Evolutionary conservation across 2,329 filamentous ascomycete species (phyloP).

Genomic region (Corinectria fuckeliana): DNA sequence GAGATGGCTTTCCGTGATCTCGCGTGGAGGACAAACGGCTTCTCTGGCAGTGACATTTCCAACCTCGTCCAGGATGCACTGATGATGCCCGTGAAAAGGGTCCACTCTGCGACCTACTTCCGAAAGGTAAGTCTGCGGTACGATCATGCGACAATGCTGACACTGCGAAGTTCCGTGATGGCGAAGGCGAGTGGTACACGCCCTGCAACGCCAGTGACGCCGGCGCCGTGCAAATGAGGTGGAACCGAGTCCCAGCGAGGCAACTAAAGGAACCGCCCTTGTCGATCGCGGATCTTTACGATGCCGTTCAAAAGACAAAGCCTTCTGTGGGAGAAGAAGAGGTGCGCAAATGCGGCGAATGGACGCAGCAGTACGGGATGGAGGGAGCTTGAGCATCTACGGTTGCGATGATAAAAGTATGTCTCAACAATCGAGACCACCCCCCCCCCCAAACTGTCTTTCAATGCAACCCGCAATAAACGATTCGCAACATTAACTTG

Average conservation of each 20-base stretch:
- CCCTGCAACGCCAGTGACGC: slow-evolving; percentile 5
- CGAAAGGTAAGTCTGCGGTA: background rate
- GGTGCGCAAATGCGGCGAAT: slow-evolving; percentile 13
- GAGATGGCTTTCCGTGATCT: background rate
- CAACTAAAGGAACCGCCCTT: slow-evolving; percentile 16
- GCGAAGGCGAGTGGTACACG: slow-evolving; percentile 18
- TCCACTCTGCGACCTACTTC: slow-evolving; percentile 16
- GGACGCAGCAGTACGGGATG: slow-evolving; percentile 14
- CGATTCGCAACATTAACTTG: background rate
- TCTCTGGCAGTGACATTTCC: slow-evolving; percentile 17
- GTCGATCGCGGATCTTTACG: slow-evolving; percentile 3
- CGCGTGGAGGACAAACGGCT: slow-evolving; percentile 2
- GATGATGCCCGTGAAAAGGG: slow-evolving; percentile 17
- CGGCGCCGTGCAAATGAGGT: slow-evolving; percentile 12
- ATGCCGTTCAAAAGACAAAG: background rate
- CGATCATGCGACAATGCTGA: background rate
- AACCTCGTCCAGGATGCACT: slow-evolving; percentile 17
- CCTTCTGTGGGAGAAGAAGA: slow-evolving; percentile 13
- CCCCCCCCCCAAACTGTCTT: too few species aligned
- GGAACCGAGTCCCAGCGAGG: slow-evolving; percentile 13
- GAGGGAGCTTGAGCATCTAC: slow-evolving; percentile 8
- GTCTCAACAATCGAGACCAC: too few species aligned
- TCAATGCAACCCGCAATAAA: background rate
- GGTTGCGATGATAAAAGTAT: background rate
- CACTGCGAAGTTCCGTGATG: slow-evolving; percentile 3